A percentile compares a stretch with the other conserved stretches of the same genome.
Conservation (phyloP, 2,329 filamentous ascomycete genomes). For the Cryphonectria japonica region DNA sequence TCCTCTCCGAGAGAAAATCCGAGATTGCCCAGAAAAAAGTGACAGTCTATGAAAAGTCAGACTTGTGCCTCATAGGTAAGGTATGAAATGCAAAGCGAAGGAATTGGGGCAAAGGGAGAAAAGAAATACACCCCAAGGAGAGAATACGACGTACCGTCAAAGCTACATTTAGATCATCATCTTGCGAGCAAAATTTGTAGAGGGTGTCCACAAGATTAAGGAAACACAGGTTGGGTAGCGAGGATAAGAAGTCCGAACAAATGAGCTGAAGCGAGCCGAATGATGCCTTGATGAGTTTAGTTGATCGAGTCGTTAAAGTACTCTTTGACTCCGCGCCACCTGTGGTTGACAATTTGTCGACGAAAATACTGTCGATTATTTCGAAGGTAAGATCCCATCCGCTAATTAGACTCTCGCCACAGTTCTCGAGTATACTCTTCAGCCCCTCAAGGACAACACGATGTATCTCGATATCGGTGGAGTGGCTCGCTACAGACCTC, state of each 20-base stretch:
- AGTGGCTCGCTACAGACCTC: slow-evolving; percentile 59
- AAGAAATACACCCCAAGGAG: background rate
- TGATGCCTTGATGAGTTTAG: slow-evolving; percentile 79
- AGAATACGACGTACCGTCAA: slow-evolving; percentile 69
- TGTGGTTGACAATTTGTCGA: slow-evolving; percentile 44
- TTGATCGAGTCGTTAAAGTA: slow-evolving; percentile 61
- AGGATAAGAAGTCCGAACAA: slow-evolving; percentile 88
- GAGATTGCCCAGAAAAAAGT: slow-evolving; percentile 97
- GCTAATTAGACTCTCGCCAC: slow-evolving; percentile 78
- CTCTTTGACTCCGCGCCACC: slow-evolving; percentile 40
- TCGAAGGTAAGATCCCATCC: slow-evolving; percentile 88
- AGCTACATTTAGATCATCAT: slow-evolving; percentile 92
- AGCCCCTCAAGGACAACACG: slow-evolving; percentile 78
- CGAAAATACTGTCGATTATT: slow-evolving; percentile 82
- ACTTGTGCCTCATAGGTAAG: no score
- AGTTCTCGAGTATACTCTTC: slow-evolving; percentile 82
- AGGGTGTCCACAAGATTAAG: slow-evolving; percentile 83
- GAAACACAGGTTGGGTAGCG: slow-evolving; percentile 72
- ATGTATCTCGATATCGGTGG: slow-evolving; percentile 78
- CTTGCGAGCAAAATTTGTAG: slow-evolving; percentile 85
- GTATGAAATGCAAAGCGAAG: slow-evolving; percentile 33
- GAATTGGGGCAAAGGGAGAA: slow-evolving; percentile 39
- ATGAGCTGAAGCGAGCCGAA: slow-evolving; percentile 91
- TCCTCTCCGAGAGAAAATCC: slow-evolving; percentile 74
- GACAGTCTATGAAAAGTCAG: slow-evolving; percentile 57